A percentile compares a stretch with the other conserved stretches of the same genome.
Evolutionary conservation across 2,329 filamentous ascomycete species (phyloP).

Genomic region (Mycosphaerella arachidis): DNA sequence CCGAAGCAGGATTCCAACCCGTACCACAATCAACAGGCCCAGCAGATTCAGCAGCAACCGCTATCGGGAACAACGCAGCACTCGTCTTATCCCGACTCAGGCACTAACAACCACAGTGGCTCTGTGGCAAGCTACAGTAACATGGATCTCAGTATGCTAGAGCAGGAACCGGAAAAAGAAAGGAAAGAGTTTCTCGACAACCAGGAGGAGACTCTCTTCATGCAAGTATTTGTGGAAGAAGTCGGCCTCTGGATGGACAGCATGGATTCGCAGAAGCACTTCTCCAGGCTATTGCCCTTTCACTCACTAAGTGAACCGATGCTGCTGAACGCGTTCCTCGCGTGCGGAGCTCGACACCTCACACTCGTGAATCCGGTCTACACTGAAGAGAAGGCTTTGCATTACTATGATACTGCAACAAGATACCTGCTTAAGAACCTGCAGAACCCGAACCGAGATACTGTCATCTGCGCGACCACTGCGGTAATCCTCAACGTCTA

Average conservation of each 20-base stretch:
- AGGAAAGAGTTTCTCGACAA: slow-evolving; percentile 63
- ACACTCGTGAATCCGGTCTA: slow-evolving; percentile 66
- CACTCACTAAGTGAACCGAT: slow-evolving; percentile 77
- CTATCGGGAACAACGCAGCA: slow-evolving; percentile 23
- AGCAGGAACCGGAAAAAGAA: slow-evolving; percentile 38
- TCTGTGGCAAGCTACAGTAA: slow-evolving; percentile 35
- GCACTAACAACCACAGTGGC: slow-evolving; percentile 21
- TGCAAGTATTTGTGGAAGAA: slow-evolving; percentile 89
- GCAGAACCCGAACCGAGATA: slow-evolving; percentile 80
- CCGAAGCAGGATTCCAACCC: slow-evolving; percentile 29
- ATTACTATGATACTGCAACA: slow-evolving; percentile 83
- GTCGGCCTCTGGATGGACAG: slow-evolving; percentile 94
- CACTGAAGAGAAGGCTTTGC: slow-evolving; percentile 69
- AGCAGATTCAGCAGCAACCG: slow-evolving; percentile 9
- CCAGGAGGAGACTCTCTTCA: slow-evolving; percentile 76
- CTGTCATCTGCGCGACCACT: slow-evolving; percentile 76
- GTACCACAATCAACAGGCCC: slow-evolving; percentile 19
- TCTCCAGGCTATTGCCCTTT: slow-evolving; percentile 78
- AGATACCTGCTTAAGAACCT: slow-evolving; percentile 69
- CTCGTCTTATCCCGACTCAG: slow-evolving; percentile 22
- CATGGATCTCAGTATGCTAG: slow-evolving; percentile 32
- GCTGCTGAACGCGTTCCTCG: slow-evolving; percentile 82
- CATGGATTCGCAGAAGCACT: slow-evolving; percentile 77
- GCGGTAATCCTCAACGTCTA: slow-evolving; percentile 88
- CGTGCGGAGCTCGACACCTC: slow-evolving; percentile 80